These are phyloP conservation scores for Exophiala sp. DNA, from an alignment of 2,329 filamentous ascomycete genomes.

Conservation along the genomic window DNA sequence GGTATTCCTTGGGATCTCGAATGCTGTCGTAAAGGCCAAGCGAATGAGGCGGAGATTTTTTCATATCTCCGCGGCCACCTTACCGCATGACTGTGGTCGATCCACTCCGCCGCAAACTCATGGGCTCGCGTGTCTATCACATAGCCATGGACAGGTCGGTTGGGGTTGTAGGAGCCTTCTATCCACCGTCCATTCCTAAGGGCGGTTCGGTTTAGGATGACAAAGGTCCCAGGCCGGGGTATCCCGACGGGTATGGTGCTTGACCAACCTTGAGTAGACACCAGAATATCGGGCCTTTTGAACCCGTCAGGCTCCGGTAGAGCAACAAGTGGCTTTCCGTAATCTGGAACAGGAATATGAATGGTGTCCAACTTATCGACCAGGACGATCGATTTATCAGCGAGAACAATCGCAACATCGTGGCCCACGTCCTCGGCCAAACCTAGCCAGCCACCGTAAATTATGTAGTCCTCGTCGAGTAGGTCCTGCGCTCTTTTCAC, in stretches of 20 bases:
- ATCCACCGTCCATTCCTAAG: constrained; percentile 50
- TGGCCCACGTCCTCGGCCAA: constrained; percentile 46
- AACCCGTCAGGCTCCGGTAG: constrained; percentile 21
- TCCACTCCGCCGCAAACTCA: constrained; percentile 48
- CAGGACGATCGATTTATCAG: constrained; percentile 50
- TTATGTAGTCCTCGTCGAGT: constrained; percentile 47
- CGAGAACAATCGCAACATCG: constrained; percentile 47
- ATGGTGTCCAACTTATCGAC: constrained; percentile 45
- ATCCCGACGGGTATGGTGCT: constrained; percentile 17
- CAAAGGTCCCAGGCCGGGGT: constrained; percentile 38
- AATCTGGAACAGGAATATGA: constrained; percentile 33
- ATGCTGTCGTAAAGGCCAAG: constrained; percentile 26
- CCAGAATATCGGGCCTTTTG: constrained; percentile 15
- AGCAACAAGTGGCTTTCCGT: constrained; percentile 26
- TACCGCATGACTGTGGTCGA: constrained; percentile 38
- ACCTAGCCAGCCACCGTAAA: constrained; percentile 54
- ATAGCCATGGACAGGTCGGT: constrained; percentile 44
- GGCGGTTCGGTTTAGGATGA: constrained; percentile 48
- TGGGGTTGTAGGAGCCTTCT: constrained; percentile 47
- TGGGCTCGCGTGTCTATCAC: constrained; percentile 47
- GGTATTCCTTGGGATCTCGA: constrained; percentile 20
- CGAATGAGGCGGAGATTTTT: constrained; percentile 16
- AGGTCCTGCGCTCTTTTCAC: constrained; percentile 43
- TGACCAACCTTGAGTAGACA: constrained; percentile 16
- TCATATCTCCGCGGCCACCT: neutral